A percentile compares a stretch with the other conserved stretches of the same genome.
Conservation (phyloP, 2,329 filamentous ascomycete genomes). For the Neofusicoccum sp. region DNA sequence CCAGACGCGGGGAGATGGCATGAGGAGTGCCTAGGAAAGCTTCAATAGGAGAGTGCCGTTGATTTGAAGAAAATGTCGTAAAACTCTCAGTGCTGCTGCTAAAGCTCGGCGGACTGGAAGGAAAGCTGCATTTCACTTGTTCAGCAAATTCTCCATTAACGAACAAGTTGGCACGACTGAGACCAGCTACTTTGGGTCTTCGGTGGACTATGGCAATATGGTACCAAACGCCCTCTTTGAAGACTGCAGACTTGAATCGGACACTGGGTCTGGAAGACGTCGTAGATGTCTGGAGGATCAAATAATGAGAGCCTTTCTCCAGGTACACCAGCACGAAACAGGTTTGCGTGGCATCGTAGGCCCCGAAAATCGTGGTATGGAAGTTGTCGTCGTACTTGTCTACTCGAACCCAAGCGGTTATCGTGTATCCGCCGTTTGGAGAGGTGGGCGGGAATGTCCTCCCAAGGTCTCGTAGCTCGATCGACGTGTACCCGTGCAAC, state of each 20-base stretch:
- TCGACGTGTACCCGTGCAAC: conserved; percentile 79
- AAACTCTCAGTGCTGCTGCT: conserved; percentile 66
- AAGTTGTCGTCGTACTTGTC: conserved; percentile 80
- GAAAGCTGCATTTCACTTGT: conserved; percentile 86
- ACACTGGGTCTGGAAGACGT: conserved; percentile 83
- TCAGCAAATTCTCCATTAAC: conserved; percentile 93
- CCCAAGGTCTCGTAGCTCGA: conserved; percentile 85
- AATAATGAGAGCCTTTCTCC: conserved; percentile 87
- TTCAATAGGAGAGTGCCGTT: conserved; percentile 67
- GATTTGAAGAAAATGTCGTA: conserved; percentile 60
- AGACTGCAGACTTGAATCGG: conserved; percentile 80
- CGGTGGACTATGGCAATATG: conserved; percentile 88
- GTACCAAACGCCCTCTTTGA: conserved; percentile 81
- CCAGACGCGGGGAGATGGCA: conserved; percentile 75
- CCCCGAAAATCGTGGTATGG: conserved; percentile 94
- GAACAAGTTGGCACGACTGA: conserved; percentile 82
- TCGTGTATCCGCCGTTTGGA: conserved; percentile 76
- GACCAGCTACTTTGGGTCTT: conserved; percentile 68
- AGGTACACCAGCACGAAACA: conserved; percentile 94
- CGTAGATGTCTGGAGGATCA: conserved; percentile 95
- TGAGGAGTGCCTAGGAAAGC: conserved; percentile 91
- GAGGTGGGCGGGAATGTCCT: conserved; percentile 79
- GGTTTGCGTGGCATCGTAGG: conserved; percentile 86
- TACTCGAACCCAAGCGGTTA: conserved; percentile 84
- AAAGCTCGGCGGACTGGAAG: conserved; percentile 66